Evolutionary conservation across 2,329 filamentous ascomycete genomes (phyloP), one percentile per base, ranked within the genome.

Genomic region (Rhexocercosporidium sp.): DNA sequence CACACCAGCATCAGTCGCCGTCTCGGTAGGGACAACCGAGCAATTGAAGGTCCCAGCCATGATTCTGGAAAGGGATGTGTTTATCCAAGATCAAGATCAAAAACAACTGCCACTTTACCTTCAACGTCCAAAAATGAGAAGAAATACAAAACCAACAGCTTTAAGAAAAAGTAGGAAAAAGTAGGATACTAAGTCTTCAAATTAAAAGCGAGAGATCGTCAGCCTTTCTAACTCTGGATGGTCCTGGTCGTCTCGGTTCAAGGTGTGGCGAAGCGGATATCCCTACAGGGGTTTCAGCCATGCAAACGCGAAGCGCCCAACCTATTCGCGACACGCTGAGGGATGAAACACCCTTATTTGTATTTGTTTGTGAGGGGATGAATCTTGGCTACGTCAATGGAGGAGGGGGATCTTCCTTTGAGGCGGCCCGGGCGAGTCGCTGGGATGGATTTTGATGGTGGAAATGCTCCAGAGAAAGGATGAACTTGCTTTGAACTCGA

Each of bases 1-100:
- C 64, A 90, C 83, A 73, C 86, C 83, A 14, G 86, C 83, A 77
- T 89, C 84, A 69, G 85, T 70, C 0, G 62, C 63, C 12, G 68
- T 65, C 18, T 65, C 63, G 7, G 29, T 39, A 18, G 70, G 68
- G 34, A 61, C 59, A 22, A 66, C 51, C 2, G 66, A 59, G 31
- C 68, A 71, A 56, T 68, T 68, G 62, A 68, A 64, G 18, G 62
- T 49, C 34, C 37, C 44, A 7, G 66, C 59, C 66, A 68, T 68
- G 27, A 57, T 62, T 25, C 44, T 16, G 34, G 18, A 62, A 62
- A 63, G 11, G 49, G 56, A 18, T 27, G 47, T 65, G n/a, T 25
- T 29, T 31, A 47, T 54, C 22, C 46, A 8, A 56, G 8, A 22
- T 18, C 57, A n/a, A 25, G 20, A n/a, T 9, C 51, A 59, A 47